A percentile compares a stretch with the other conserved stretches of the same genome.
These are phyloP conservation scores for Backusella macrospora DNA, from an alignment of 192 early-diverging fungal species.

Conservation along the genomic window DNA sequence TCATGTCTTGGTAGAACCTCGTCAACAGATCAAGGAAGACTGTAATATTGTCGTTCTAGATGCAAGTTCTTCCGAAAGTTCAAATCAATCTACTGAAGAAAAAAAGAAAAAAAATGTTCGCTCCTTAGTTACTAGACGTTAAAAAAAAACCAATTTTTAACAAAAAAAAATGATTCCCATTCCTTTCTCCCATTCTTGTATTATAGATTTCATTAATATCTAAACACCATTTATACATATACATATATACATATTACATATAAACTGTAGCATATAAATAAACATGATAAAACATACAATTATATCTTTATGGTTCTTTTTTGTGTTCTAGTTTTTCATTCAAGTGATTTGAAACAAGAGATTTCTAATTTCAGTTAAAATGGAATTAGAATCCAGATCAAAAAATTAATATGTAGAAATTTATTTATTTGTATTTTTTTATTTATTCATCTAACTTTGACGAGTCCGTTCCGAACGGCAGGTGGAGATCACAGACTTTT, in stretches of 20 bases:
- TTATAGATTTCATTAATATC: constrained; percentile 13
- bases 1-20: constrained; percentile 38
- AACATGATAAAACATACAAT: neutral
- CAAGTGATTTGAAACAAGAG: neutral
- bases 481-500: neutral
- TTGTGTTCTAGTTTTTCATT: neutral
- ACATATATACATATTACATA: neutral
- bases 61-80: constrained; percentile 8
- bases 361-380: neutral
- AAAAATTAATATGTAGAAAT: neutral
- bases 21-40: constrained; percentile 12
- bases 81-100: neutral
- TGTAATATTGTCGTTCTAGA: constrained; percentile 27
- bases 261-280: neutral
- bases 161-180: neutral
- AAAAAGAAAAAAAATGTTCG: neutral
- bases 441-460: neutral
- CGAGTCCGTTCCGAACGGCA: neutral
- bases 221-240: neutral
- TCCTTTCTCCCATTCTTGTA: neutral
- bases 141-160: neutral
- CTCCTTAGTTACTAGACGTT: constrained; percentile 2
- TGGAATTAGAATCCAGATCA: neutral
- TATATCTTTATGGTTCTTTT: neutral
- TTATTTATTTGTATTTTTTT: neutral